These are phyloP conservation scores for Nakaseomyces nivariensis DNA, from an alignment of 1,139 yeast genomes.

Conservation along the genomic window DNA sequence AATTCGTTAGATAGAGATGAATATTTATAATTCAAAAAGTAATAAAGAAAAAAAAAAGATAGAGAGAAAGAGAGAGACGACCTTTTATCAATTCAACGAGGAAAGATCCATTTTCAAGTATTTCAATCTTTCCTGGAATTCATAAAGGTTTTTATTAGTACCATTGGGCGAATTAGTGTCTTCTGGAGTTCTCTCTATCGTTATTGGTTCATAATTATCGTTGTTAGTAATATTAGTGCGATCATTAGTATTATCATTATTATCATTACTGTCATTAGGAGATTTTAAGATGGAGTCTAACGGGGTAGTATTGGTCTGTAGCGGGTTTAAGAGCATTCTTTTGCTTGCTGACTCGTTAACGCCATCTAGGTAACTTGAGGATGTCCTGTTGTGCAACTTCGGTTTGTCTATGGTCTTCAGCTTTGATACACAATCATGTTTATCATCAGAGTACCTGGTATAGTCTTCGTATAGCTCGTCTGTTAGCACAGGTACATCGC, in stretches of 20 bases:
- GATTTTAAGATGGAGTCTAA: background rate
- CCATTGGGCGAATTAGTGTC: background rate
- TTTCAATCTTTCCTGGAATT: conserved; percentile 1
- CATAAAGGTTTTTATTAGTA: background rate
- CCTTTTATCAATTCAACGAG: background rate
- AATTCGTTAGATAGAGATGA: too few species aligned
- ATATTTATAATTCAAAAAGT: background rate
- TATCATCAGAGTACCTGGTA: background rate
- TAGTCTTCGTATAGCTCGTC: background rate
- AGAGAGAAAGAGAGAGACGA: background rate
- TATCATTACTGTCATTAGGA: background rate
- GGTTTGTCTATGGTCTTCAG: background rate
- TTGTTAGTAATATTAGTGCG: background rate
- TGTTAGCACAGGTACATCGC: background rate
- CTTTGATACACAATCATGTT: too few species aligned
- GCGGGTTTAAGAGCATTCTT: background rate
- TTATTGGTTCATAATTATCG: background rate
- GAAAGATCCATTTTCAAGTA: conserved; percentile 3
- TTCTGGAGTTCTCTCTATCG: background rate
- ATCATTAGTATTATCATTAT: background rate
- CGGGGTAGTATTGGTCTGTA: background rate
- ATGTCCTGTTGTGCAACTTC: background rate
- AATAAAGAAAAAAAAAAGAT: background rate
- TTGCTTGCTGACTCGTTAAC: background rate
- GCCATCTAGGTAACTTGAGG: background rate